Conservation (phyloP, 1,284 basidiomycete species). For the Sporisorium sorghi region DNA sequence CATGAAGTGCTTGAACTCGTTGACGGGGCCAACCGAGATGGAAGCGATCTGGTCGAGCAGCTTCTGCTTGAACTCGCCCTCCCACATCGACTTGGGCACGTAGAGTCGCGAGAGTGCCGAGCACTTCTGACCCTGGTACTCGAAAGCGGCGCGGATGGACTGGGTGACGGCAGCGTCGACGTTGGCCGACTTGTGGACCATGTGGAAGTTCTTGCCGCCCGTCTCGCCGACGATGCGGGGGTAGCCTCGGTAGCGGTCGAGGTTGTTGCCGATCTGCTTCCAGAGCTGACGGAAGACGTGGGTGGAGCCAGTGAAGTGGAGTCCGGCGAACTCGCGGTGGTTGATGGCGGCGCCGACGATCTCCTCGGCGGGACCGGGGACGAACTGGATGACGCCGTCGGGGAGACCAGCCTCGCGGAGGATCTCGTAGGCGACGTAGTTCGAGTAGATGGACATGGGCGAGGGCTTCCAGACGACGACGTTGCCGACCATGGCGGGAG, state of each 20-base stretch:
- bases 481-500: slow-evolving; percentile 93
- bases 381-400: slow-evolving; percentile 94
- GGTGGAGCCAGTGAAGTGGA: slow-evolving; percentile 98
- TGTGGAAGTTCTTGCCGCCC: slow-evolving; percentile 98
- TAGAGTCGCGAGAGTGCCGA: slow-evolving; percentile 92
- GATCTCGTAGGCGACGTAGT: slow-evolving; percentile 92
- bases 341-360: slow-evolving; percentile 71
- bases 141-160: slow-evolving; percentile 88
- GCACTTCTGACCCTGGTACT: slow-evolving; percentile 99
- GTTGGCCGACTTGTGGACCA: slow-evolving; percentile 89
- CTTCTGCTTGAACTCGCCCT: slow-evolving; percentile 84
- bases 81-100: slow-evolving; percentile 88
- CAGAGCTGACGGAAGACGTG: slow-evolving; percentile 88
- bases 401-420: slow-evolving; percentile 94
- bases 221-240: slow-evolving; percentile 92
- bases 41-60: slow-evolving; percentile 80
- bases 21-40: slow-evolving; percentile 84
- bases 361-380: slow-evolving; percentile 74
- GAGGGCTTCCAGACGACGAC: slow-evolving; percentile 98
- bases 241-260: slow-evolving; percentile 79
- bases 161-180: slow-evolving; percentile 88
- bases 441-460: slow-evolving; percentile 92
- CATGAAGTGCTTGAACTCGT: slow-evolving; percentile 87
- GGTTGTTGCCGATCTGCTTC: slow-evolving; percentile 91
- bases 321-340: slow-evolving; percentile 83